Conservation (phyloP, 192 early-diverging fungal species). For the Coemansia sp. region DNA sequence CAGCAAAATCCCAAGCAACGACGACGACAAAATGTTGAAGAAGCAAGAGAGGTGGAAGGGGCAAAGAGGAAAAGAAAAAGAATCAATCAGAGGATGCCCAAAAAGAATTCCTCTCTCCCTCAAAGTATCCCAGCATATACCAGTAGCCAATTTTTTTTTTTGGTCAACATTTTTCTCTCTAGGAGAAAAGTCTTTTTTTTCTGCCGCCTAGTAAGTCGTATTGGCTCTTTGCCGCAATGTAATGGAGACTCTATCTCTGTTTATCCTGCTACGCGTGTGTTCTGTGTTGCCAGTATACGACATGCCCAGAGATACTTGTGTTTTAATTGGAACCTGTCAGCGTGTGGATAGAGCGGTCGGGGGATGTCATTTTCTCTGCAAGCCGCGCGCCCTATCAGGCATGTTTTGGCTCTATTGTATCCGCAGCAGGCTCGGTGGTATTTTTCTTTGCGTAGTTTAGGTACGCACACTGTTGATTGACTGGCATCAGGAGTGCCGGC, state of each 20-base stretch:
- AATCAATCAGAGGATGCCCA: slow-evolving; percentile 7
- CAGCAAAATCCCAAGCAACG: neutral
- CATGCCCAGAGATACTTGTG: neutral
- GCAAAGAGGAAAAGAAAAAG: neutral
- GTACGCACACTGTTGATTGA: neutral
- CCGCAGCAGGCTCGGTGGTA: neutral
- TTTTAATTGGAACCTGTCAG: neutral
- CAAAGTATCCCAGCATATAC: neutral
- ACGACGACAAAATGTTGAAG: neutral
- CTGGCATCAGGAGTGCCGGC: neutral
- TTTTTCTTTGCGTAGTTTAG: neutral
- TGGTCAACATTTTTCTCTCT: neutral
- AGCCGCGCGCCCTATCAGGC: neutral
- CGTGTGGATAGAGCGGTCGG: neutral
- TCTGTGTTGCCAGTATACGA: neutral
- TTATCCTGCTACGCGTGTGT: neutral
- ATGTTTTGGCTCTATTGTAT: neutral
- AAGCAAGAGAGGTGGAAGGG: neutral
- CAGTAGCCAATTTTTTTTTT: neutral
- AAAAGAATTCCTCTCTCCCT: neutral
- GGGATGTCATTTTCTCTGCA: neutral
- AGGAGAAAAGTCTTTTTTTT: neutral
- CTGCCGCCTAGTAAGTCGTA: neutral
- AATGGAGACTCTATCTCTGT: neutral
- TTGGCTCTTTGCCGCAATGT: neutral